Evolutionary conservation across 2,329 filamentous ascomycete species (phyloP).

Genomic region (Penicillium italicum): DNA sequence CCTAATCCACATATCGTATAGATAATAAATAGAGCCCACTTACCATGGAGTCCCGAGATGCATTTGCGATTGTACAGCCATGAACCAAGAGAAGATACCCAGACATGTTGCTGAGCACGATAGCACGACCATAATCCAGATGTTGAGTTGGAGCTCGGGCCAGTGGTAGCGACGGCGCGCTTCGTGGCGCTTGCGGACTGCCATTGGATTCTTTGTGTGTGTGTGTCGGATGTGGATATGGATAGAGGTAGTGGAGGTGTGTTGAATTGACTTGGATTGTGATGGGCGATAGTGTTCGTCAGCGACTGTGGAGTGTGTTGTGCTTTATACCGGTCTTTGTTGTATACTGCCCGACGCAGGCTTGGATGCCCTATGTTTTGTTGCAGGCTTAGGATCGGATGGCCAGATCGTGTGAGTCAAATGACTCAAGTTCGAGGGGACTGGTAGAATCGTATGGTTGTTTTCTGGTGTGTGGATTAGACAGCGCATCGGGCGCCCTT

Average conservation of each 20-base stretch:
- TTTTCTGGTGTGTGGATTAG: slow-evolving; percentile 11
- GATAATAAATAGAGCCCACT: slow-evolving; percentile 11
- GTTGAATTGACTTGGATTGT: not conserved
- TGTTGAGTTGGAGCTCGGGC: slow-evolving; percentile 62
- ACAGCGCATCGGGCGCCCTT: slow-evolving; percentile 26
- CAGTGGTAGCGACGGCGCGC: slow-evolving; percentile 54
- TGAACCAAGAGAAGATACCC: slow-evolving; percentile 60
- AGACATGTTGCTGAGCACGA: slow-evolving; percentile 56
- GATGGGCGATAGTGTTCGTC: not conserved
- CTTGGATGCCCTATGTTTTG: slow-evolving; percentile 3
- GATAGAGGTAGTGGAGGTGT: not conserved
- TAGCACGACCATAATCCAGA: slow-evolving; percentile 63
- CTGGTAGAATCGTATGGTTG: slow-evolving; percentile 2
- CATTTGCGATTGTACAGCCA: slow-evolving; percentile 56
- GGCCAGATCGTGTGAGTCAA: not conserved
- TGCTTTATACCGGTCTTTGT: not conserved
- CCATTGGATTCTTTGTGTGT: slow-evolving; percentile 24
- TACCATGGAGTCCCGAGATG: slow-evolving; percentile 59
- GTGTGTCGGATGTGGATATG: not conserved
- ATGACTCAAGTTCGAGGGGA: not conserved
- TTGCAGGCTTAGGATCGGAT: not conserved
- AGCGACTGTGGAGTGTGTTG: not conserved
- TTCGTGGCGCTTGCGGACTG: slow-evolving; percentile 32
- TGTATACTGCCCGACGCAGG: slow-evolving; percentile 7
- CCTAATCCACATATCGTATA: not conserved